Evolutionary conservation across 2,329 filamentous ascomycete genomes (phyloP).

Genomic region (Colletotrichum orbiculare): DNA sequence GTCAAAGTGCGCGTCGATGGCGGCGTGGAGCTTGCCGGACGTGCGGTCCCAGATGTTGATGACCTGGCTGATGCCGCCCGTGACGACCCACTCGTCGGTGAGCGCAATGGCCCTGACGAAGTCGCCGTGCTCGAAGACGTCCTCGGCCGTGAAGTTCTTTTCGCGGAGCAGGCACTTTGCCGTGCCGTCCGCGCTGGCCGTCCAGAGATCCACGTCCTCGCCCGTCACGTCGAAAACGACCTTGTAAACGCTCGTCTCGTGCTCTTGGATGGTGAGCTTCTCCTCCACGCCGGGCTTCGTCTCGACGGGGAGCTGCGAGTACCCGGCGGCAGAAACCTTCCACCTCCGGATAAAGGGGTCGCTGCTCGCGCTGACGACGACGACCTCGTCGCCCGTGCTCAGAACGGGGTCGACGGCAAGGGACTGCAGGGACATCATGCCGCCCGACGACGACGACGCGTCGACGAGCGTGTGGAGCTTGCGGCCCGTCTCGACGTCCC

Average conservation of each 20-base stretch:
- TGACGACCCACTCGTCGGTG: constrained; percentile 82
- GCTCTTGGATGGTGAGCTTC: constrained; percentile 73
- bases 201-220: constrained; percentile 84
- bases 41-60: constrained; percentile 87
- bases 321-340: constrained; percentile 66
- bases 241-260: constrained; percentile 91
- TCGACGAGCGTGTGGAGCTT: constrained; percentile 83
- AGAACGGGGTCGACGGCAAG: constrained; percentile 79
- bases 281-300: constrained; percentile 36
- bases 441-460: constrained; percentile 59
- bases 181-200: constrained; percentile 90
- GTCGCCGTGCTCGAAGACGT: constrained; percentile 82
- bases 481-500: constrained; percentile 76
- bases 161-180: constrained; percentile 81
- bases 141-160: constrained; percentile 76
- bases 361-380: constrained; percentile 83
- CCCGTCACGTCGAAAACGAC: constrained; percentile 74
- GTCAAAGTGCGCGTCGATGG: constrained; percentile 87
- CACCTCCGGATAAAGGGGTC: constrained; percentile 84
- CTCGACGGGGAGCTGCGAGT: constrained; percentile 64
- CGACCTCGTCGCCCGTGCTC: constrained; percentile 59
- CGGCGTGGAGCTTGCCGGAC: constrained; percentile 78
- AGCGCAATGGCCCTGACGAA: constrained; percentile 88
- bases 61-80: constrained; percentile 91
- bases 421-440: constrained; percentile 82